Evolutionary conservation across 1,284 basidiomycete species (phyloP).

Genomic region (Boletus hoseneyae): DNA sequence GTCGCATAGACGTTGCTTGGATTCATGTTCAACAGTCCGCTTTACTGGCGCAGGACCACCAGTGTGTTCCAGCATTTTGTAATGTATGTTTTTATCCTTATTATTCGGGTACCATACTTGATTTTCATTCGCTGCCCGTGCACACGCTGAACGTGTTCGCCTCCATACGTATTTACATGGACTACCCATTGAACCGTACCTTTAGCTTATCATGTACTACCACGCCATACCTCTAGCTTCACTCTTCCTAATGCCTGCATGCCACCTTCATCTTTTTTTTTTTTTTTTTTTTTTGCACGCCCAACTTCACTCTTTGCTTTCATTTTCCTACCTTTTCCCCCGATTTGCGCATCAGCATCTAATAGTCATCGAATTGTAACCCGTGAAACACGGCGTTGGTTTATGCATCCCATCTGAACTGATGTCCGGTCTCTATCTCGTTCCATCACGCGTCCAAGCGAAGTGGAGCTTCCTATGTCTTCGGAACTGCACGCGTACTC

Average conservation of each 20-base stretch:
- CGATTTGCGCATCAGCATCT: background rate
- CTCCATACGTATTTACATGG: conserved; percentile 25
- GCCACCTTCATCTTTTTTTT: too few relatives aligned
- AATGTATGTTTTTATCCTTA: conserved; percentile 14
- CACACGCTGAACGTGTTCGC: conserved; percentile 9
- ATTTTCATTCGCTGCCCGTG: background rate
- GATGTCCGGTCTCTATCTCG: background rate
- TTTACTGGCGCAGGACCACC: conserved; percentile 9
- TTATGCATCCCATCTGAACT: background rate
- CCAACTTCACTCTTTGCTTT: background rate
- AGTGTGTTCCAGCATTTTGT: background rate
- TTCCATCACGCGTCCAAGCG: too few relatives aligned
- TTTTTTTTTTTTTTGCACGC: conserved; percentile 15
- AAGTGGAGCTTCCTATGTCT: too few relatives aligned
- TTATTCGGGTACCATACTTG: conserved; percentile 15
- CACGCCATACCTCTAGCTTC: background rate
- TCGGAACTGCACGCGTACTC: too few relatives aligned
- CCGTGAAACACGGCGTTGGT: conserved; percentile 3
- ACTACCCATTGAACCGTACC: conserved; percentile 12
- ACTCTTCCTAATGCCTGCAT: conserved; percentile 15
- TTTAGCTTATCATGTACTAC: conserved; percentile 23
- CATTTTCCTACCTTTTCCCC: background rate
- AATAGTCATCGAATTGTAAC: background rate
- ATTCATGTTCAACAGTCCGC: background rate
- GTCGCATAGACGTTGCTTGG: conserved; percentile 23